Evolutionary conservation across 768 basidiomycete genomes (phyloP), one percentile per base, ranked within the genome.

Genomic region (Boletus coccyginus): DNA sequence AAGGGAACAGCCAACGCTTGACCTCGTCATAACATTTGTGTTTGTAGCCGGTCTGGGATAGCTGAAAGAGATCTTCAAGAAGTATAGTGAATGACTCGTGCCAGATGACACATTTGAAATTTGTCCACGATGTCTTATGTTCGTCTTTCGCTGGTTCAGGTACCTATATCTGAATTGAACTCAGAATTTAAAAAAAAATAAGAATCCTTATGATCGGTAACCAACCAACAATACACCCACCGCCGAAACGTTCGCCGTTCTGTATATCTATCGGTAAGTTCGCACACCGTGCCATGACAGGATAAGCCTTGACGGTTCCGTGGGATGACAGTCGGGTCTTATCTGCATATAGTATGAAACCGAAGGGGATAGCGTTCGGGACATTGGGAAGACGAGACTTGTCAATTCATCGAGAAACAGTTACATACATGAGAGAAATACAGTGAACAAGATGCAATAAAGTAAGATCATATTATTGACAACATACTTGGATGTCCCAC

Each of bases 401-500:
- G 27, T 33, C 11, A 33, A 12, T 33, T 33, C 32, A 11, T 33
- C 11, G 11, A 33, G 11, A 33, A 27, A 27, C 4, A 27, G 27
- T 27, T 27, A 33, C 32, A 12, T 33, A 33, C 32, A 33, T 14
- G 35, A 35, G 9, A 44, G 2, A 2, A 44, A 29, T 29, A 27
- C 27, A 44, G 14, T 44, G 43, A 44, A 44, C 16, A 44, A 2
- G 5, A 17, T 29, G n/a, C 13, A 45, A 31, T 4, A 45, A 31
- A 45, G 24, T 29, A 44, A 13, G 19, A 45, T 17, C 14, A 29
- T 17, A 31, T 27, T 7, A n/a, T 45, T 27, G 13, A 46, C 16
- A 29, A 46, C 53, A 31, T 46, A 59, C 58, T 59, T 59, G 58
- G 5, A 55, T 47, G 1, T 59, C 38, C 49, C 58, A 55, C 58